Conservation (phyloP, 2,329 filamentous ascomycete genomes). For the Xylaria polymorpha region DNA sequence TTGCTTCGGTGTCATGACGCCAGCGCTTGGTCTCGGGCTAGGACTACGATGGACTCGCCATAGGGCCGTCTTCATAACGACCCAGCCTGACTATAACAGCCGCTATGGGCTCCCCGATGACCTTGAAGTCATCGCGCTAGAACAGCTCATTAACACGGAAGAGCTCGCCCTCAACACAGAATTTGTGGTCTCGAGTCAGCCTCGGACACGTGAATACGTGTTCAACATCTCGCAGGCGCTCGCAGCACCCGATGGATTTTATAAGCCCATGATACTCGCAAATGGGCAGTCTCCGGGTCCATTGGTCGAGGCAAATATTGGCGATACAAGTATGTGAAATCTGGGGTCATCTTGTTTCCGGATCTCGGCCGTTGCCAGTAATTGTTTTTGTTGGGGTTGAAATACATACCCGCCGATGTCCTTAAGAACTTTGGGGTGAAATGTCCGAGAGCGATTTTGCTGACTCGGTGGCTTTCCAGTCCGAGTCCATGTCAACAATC, state of each 20-base stretch:
- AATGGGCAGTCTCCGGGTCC: conserved; percentile 59
- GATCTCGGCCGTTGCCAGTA: too few relatives aligned
- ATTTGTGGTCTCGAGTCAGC: conserved; percentile 38
- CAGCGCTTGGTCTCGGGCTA: conserved; percentile 44
- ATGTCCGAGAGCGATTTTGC: not conserved
- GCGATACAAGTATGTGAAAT: conserved; percentile 51
- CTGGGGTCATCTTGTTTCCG: not conserved
- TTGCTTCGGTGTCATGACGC: conserved; percentile 39
- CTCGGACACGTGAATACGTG: conserved; percentile 47
- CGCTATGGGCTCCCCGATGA: conserved; percentile 42
- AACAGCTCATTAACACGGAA: conserved; percentile 45
- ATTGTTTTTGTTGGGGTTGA: not conserved
- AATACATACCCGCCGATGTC: not conserved
- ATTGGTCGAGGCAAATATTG: conserved; percentile 57
- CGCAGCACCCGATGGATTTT: conserved; percentile 52
- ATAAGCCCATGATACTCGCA: conserved; percentile 54
- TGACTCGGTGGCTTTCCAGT: conserved; percentile 39
- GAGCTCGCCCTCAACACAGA: conserved; percentile 48
- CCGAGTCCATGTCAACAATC: conserved; percentile 55
- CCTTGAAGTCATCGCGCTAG: conserved; percentile 42
- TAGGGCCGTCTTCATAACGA: conserved; percentile 9
- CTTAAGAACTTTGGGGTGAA: not conserved
- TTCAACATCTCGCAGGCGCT: conserved; percentile 51
- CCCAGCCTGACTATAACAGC: conserved; percentile 38
- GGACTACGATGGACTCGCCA: conserved; percentile 39